Base-by-base conservation (phyloP, 1,284 basidiomycete genomes). In the Boletus mariae region DNA sequence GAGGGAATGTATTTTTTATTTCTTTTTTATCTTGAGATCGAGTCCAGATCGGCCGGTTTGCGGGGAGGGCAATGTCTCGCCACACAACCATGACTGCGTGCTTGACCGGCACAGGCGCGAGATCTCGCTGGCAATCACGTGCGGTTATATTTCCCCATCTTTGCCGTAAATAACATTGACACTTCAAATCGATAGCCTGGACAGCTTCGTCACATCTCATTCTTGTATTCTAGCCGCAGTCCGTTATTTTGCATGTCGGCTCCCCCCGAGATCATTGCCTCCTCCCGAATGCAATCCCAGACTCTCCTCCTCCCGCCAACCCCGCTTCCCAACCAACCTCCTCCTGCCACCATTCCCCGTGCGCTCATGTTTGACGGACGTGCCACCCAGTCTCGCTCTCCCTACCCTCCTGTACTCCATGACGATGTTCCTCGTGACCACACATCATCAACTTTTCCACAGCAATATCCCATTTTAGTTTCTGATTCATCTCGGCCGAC, bases 131-230 rank as follows among this genome's bases (percentile, higher is more conserved):
- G 8, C 10, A 12, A 8, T n/a, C 8, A 37, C 35, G 35, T n/a
- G 29, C 29, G 29, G 11, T 25, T 49, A 37, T 51, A 41, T 48
- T 53, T 55, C 51, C 55, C 64, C 59, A 54, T 46, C 53, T 45
- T 49, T 49, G 45, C 55, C 55, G 66, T 57, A 66, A 70, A 67
- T 64, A 58, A 65, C 67, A 53, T 59, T 58, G 61, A 56, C 68
- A 55, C 44, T 9, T 56, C 45, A 57, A 67, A 59, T 61, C 62
- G 64, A 69, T 65, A 57, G 32, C 44, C 26, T 35, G 50, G 44
- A 51, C 49, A 40, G 38, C 60, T 58, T 60, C 63, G 54, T 61
- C 57, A 59, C 57, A 61, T 50, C 29, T 32, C 42, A n/a, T 20
- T 20, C 17, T 35, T n/a, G 34, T 13, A 35, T 35, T 35, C 38